These are phyloP conservation scores for Striga hermonthica DNA, from an alignment of 305 asterid species.

Conservation along the genomic window DNA sequence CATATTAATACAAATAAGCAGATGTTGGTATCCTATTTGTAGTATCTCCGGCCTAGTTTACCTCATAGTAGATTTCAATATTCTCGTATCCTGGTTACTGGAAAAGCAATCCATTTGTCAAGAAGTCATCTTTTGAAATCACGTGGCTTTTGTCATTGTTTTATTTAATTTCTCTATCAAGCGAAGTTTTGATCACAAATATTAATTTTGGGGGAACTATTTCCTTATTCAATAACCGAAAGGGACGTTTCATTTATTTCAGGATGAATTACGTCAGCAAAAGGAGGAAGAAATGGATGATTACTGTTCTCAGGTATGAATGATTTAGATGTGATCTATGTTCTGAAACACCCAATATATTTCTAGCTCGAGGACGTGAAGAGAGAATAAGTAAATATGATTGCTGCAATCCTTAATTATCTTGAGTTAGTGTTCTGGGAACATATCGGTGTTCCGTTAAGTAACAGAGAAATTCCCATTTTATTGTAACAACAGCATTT, in stretches of 20 bases:
- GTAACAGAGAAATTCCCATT: not conserved
- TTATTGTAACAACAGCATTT: not conserved
- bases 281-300: constrained; percentile 96
- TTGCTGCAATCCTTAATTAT: constrained; percentile 10
- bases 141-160: not conserved
- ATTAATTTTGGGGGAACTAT: constrained; percentile 4
- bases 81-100: too few relatives aligned
- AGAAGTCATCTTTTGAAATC: constrained; percentile 9
- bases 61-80: too few relatives aligned
- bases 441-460: constrained; percentile 4
- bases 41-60: too few relatives aligned
- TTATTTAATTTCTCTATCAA: not conserved
- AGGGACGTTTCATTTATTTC: constrained; percentile 36
- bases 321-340: constrained; percentile 22
- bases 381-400: not conserved
- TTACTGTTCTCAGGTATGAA: constrained; percentile 88
- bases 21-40: too few relatives aligned
- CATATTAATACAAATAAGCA: too few relatives aligned
- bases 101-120: not conserved
- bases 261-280: constrained; percentile 94
- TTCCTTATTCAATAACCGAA: constrained; percentile 25
- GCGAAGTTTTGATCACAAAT: not conserved
- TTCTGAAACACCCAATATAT: constrained; percentile 19
- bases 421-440: not conserved
- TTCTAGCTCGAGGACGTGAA: not conserved